Conservation (phyloP, 1,284 basidiomycete genomes). For the Termitomyces sp. region DNA sequence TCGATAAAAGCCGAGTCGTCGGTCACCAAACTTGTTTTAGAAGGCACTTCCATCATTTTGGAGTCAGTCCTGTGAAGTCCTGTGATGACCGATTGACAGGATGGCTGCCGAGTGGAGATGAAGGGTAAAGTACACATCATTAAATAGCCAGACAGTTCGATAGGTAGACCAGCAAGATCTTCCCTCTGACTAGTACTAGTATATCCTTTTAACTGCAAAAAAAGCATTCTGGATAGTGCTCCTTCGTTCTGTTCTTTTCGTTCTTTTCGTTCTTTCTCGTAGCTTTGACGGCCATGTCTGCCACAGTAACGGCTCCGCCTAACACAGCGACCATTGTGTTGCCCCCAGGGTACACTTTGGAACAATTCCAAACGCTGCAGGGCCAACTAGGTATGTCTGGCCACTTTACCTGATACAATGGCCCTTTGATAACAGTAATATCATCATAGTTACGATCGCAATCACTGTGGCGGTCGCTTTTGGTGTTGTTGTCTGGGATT, state of each 20-base stretch:
- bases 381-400: slow-evolving; percentile 12
- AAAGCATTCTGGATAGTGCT: background rate
- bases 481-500: slow-evolving; percentile 19
- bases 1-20: too few relatives aligned
- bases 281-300: slow-evolving; percentile 11
- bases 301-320: slow-evolving; percentile 6
- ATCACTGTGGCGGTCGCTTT: slow-evolving; percentile 24
- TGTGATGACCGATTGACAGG: too few relatives aligned
- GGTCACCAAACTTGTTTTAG: too few relatives aligned
- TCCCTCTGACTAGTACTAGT: background rate
- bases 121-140: too few relatives aligned
- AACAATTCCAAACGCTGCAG: slow-evolving; percentile 15
- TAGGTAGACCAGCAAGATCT: too few relatives aligned
- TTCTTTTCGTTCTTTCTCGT: background rate
- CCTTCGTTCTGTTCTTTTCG: background rate
- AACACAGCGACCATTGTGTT: slow-evolving; percentile 16
- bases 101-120: too few relatives aligned
- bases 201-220: background rate
- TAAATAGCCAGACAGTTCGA: too few relatives aligned
- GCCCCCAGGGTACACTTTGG: slow-evolving; percentile 17
- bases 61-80: too few relatives aligned
- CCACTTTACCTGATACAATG: too few relatives aligned
- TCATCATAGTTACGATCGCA: slow-evolving; percentile 18
- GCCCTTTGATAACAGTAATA: background rate
- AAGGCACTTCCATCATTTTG: too few relatives aligned